These are phyloP conservation scores for Tagetes patula DNA, from an alignment of 129 eudicot genomes.

Conservation along the genomic window DNA sequence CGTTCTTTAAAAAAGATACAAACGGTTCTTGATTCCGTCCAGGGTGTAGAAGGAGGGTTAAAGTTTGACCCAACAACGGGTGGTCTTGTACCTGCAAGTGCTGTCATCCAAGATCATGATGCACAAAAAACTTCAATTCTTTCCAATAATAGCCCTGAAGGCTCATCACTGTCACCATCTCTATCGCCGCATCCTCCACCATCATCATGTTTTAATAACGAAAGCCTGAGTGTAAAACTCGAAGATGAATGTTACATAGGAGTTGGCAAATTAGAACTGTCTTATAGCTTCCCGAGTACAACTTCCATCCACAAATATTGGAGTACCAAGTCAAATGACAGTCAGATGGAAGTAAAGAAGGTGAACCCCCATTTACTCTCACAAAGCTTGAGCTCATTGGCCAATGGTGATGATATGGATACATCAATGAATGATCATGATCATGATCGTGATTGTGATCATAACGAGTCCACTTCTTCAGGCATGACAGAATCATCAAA, in stretches of 20 bases:
- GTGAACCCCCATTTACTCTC: conserved; percentile 28
- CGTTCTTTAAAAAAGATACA: conserved; percentile 85
- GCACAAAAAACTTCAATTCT: conserved; percentile 30
- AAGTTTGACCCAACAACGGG: conserved; percentile 76
- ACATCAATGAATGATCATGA: conserved; percentile 34
- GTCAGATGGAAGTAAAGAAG: conserved; percentile 28
- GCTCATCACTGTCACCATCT: conserved; percentile 20
- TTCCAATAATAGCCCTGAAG: conserved; percentile 35
- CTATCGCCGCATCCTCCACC: conserved; percentile 28
- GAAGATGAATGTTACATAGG: conserved; percentile 43
- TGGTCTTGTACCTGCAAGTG: conserved; percentile 62
- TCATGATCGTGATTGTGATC: conserved; percentile 23
- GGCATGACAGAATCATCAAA: conserved; percentile 71
- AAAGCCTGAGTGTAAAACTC: conserved; percentile 40
- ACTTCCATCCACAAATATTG: conserved; percentile 24
- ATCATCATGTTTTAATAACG: conserved; percentile 29
- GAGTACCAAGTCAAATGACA: conserved; percentile 14
- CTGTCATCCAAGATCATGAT: conserved; percentile 50
- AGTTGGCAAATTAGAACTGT: conserved; percentile 26
- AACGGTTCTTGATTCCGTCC: conserved; percentile 83
- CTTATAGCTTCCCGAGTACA: conserved; percentile 26
- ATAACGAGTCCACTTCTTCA: conserved; percentile 54
- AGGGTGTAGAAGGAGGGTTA: conserved; percentile 87
- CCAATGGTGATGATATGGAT: conserved; percentile 38
- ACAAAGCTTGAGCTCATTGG: conserved; percentile 38